Conservation (phyloP, 1,139 yeast species). For the Diutina siamensis region DNA sequence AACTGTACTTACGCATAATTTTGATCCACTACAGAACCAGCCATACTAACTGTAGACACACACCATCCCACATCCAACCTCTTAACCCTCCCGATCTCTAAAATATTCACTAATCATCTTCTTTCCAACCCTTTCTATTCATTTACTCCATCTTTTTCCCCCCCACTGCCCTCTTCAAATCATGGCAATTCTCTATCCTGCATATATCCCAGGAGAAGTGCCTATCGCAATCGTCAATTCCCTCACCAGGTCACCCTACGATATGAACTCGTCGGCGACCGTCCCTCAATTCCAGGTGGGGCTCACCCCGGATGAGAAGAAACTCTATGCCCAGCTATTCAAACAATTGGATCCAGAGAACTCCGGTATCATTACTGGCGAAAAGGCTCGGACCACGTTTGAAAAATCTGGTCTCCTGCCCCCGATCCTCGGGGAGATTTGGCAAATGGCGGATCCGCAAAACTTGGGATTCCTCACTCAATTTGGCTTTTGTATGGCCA, state of each 20-base stretch:
- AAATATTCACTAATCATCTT: too few species aligned
- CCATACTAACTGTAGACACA: too few species aligned
- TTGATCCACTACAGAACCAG: too few species aligned
- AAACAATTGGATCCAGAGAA: conserved; percentile 68
- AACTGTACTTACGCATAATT: too few species aligned
- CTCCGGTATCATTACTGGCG: conserved; percentile 82
- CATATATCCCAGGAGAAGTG: background rate
- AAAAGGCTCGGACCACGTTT: conserved; percentile 72
- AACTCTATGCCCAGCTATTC: conserved; percentile 63
- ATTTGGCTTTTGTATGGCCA: conserved; percentile 71
- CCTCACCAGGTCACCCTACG: background rate
- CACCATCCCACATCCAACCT: too few species aligned
- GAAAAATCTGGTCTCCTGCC: conserved; percentile 83
- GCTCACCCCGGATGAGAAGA: conserved; percentile 71
- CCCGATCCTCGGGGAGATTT: conserved; percentile 71
- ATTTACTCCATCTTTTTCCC: too few species aligned
- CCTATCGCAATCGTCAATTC: background rate
- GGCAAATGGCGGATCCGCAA: conserved; percentile 84
- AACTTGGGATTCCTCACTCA: conserved; percentile 80
- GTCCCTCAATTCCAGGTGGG: conserved; percentile 6
- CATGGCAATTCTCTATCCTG: background rate
- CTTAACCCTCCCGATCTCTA: too few species aligned
- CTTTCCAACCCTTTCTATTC: too few species aligned
- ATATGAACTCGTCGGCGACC: conserved; percentile 5
- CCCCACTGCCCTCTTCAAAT: too few species aligned